Evolutionary conservation across 2,329 filamentous ascomycete genomes (phyloP).

Genomic region (Venturia pyrina): DNA sequence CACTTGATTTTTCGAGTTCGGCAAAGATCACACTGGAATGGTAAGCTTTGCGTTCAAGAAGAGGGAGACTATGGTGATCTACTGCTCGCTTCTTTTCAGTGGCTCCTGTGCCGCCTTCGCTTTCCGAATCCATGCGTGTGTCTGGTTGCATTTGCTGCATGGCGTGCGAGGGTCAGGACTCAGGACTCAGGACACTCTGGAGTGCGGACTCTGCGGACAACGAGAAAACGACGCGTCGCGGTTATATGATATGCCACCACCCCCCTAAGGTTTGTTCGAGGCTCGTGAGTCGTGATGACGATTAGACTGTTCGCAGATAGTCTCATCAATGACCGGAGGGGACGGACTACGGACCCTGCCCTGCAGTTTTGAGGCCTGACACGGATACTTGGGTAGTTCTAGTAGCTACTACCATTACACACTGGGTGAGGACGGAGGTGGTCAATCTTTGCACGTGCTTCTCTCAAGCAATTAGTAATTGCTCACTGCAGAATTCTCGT

Average conservation of each 20-base stretch:
- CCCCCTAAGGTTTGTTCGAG: background rate
- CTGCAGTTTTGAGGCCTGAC: no score
- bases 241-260: no score
- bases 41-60: background rate
- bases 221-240: background rate
- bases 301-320: no score
- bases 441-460: no score
- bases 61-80: background rate
- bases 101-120: background rate
- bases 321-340: no score
- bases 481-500: no score
- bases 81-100: background rate
- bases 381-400: no score
- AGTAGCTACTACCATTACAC: no score
- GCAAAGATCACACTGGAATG: constrained; percentile 12
- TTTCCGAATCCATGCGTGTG: background rate
- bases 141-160: background rate
- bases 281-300: background rate
- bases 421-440: no score
- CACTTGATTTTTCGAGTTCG: constrained; percentile 11
- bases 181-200: background rate
- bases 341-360: no score
- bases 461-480: no score
- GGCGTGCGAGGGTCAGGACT: background rate
- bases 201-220: background rate